Evolutionary conservation across 129 eudicot species (phyloP), one percentile per base, ranked within the genome.

Genomic region (Centella asiatica): DNA sequence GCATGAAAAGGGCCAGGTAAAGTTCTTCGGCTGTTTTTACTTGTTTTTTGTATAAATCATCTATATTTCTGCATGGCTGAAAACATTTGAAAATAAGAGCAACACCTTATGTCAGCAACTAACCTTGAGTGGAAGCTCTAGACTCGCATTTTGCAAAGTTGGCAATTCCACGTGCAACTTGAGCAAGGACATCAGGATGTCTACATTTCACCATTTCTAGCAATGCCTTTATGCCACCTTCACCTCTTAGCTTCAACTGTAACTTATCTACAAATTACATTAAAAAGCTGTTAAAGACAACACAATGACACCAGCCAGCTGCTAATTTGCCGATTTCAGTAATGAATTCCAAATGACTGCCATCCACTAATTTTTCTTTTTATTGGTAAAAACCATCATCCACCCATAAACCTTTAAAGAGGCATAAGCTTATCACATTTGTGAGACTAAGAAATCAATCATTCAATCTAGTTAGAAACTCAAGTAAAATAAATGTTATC

Each of bases 81-180:
- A 42, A 42, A 4, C 13, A 42, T 42, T 17, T 15, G 17, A 42
- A 12, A 14, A 42, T 1, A 42, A 12, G 47, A 42, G 19, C 12
- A 42, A 15, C 19, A 1, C 6, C 23, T 15, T 33, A 33, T 29
- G 8, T 46, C 22, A 74, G 64, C 17, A 69, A 76, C 80, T 60
- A 33, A 79, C 90, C 95, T 85, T 85, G 97, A 64, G 87, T 79
- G 51, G 83, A 82, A n/a, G 97, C 87, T 71, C 95, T 80, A 1
- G 97, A 89, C 74, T 89, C 97, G 72, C 97, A 89, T 78, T 89
- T 89, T 50, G 95, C 97, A 76, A 89, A 89, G 62, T 89, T 89
- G 13, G 97, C 97, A 67, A 89, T 80, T 66, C 97, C 97, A 47
- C 97, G 90, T 31, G 97, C 97, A 59, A 85, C 95, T 85, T 89